Percentiles rank a stretch among this genome's conserved stretches.
Conservation (phyloP, 1,139 yeast genomes). For the Sugiyamaella paludigena region DNA sequence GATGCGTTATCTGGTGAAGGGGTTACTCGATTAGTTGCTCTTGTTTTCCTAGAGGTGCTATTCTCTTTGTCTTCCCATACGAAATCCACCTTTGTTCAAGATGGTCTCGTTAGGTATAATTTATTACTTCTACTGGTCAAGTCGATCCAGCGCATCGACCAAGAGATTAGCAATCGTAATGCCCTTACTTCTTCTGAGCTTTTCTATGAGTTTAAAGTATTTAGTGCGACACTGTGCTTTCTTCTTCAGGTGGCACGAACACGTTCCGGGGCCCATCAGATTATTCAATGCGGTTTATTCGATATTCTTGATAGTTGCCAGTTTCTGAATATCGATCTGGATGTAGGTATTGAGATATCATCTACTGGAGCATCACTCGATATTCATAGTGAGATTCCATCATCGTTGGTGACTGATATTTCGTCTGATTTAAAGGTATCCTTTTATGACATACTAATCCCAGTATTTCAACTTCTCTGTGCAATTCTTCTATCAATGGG, state of each 20-base stretch:
- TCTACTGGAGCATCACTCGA: not conserved
- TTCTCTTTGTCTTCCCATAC: constrained; percentile 54
- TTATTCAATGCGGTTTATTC: constrained; percentile 70
- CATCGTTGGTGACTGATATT: not conserved
- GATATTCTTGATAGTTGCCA: constrained; percentile 56
- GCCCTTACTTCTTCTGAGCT: constrained; percentile 32
- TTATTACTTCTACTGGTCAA: constrained; percentile 62
- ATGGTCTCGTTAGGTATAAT: constrained; percentile 61
- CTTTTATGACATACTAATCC: constrained; percentile 68
- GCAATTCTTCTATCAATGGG: constrained; percentile 76
- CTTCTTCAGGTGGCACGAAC: constrained; percentile 74
- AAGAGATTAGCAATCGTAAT: constrained; percentile 43
- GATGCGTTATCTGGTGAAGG: constrained; percentile 85
- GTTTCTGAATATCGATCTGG: constrained; percentile 71
- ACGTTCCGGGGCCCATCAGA: constrained; percentile 69
- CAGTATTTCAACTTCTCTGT: constrained; percentile 69
- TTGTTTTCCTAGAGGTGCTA: constrained; percentile 68
- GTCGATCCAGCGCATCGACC: constrained; percentile 68
- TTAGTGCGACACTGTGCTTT: constrained; percentile 67
- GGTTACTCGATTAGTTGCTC: constrained; percentile 69
- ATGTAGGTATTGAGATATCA: constrained; percentile 57
- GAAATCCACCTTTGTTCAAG: constrained; percentile 57
- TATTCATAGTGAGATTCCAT: not conserved
- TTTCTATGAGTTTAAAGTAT: constrained; percentile 51
- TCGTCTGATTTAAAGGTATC: constrained; percentile 12